These are phyloP conservation scores for Microcera coccophila DNA, from an alignment of 2,329 filamentous ascomycete genomes.

Conservation along the genomic window DNA sequence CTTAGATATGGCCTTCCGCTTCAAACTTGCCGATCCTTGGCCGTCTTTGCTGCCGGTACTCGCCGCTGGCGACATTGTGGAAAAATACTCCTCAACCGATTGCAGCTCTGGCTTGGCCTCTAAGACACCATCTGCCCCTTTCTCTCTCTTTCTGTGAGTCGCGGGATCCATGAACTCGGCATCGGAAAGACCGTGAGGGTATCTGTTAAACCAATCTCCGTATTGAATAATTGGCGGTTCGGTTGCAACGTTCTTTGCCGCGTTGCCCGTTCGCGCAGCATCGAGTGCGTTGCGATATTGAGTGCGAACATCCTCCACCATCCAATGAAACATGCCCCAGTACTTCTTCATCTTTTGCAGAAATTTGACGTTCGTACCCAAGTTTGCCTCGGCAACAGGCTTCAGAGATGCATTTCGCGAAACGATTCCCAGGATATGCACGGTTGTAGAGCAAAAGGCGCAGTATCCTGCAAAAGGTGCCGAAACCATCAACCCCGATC, in stretches of 20 bases:
- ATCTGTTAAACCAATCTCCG: conserved; percentile 94
- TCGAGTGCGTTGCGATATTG: conserved; percentile 84
- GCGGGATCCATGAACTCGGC: conserved; percentile 78
- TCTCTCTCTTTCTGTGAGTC: conserved; percentile 69
- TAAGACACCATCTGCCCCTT: conserved; percentile 80
- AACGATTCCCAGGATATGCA: conserved; percentile 91
- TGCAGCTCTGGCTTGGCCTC: conserved; percentile 87
- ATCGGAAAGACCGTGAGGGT: conserved; percentile 85
- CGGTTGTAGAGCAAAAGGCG: conserved; percentile 86
- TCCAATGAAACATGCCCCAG: conserved; percentile 98
- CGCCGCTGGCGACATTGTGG: conserved; percentile 66
- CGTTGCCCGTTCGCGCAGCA: conserved; percentile 65
- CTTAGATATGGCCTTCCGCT: conserved; percentile 39
- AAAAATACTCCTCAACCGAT: conserved; percentile 92
- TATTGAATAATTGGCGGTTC: conserved; percentile 80
- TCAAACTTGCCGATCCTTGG: conserved; percentile 22
- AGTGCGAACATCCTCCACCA: conserved; percentile 87
- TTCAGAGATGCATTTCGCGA: conserved; percentile 76
- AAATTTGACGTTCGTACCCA: conserved; percentile 85
- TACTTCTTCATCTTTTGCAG: conserved; percentile 93
- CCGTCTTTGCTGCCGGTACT: conserved; percentile 39
- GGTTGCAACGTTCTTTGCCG: conserved; percentile 43
- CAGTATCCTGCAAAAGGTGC: conserved; percentile 95
- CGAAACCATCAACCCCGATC: conserved; percentile 64
- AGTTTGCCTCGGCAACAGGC: conserved; percentile 73